Evolutionary conservation across 106 monocot species (phyloP).

Genomic region (Allium cepa): DNA sequence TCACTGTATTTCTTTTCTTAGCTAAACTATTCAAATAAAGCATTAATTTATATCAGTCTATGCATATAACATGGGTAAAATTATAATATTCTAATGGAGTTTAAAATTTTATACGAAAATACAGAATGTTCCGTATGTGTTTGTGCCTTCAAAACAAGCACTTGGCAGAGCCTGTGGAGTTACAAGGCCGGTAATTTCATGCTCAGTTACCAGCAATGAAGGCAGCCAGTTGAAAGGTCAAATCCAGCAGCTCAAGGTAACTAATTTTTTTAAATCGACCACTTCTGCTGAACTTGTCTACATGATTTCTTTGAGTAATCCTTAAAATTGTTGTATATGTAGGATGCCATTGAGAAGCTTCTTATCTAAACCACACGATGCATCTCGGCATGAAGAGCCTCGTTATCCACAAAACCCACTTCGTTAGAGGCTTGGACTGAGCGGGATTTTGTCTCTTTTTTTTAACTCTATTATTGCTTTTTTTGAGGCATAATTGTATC

Average conservation of each 20-base stretch:
- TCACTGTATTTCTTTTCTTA: no score
- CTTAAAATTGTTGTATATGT: background rate
- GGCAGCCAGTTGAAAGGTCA: slow-evolving; percentile 75
- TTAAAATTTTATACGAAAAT: no score
- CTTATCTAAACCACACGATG: slow-evolving; percentile 11
- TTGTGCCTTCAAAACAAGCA: slow-evolving; percentile 83
- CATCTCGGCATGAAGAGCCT: slow-evolving; percentile 19
- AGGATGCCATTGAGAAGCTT: slow-evolving; percentile 26
- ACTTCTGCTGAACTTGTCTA: background rate
- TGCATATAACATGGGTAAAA: no score
- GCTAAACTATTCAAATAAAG: no score
- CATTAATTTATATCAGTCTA: no score
- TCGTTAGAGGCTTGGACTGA: slow-evolving; percentile 16
- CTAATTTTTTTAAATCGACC: background rate
- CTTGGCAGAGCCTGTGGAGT: slow-evolving; percentile 82
- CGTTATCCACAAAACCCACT: background rate
- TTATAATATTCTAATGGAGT: no score
- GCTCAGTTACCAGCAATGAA: slow-evolving; percentile 82
- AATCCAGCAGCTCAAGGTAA: slow-evolving; percentile 71
- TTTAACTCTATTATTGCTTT: background rate
- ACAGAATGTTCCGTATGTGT: slow-evolving; percentile 87
- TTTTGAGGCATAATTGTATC: no score
- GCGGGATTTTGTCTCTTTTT: background rate
- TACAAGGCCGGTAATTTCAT: slow-evolving; percentile 73
- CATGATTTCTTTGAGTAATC: background rate